These are phyloP conservation scores for Kuraishia floccosa DNA, from an alignment of 805 yeast genomes.

Conservation along the genomic window DNA sequence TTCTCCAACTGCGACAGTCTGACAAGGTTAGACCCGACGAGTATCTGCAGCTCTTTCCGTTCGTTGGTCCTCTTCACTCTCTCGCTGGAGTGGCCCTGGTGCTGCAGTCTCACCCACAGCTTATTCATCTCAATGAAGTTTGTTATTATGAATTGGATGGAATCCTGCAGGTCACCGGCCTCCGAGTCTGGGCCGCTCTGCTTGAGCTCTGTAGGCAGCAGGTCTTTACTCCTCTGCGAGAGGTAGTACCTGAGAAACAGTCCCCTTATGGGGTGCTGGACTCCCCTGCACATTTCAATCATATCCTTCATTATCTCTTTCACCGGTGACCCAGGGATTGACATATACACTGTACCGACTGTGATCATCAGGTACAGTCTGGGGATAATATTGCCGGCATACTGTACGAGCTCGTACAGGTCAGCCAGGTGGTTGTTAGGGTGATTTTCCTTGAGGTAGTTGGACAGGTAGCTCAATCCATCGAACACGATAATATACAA, in stretches of 20 bases:
- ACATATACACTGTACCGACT: slow-evolving; percentile 84
- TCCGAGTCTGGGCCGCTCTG: slow-evolving; percentile 12
- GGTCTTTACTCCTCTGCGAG: slow-evolving; percentile 69
- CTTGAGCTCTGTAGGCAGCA: slow-evolving; percentile 28
- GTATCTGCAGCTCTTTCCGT: slow-evolving; percentile 78
- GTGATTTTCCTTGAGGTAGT: slow-evolving; percentile 56
- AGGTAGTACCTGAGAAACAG: slow-evolving; percentile 82
- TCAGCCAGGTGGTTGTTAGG: slow-evolving; percentile 72
- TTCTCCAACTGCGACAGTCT: slow-evolving; percentile 78
- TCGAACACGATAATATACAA: slow-evolving; percentile 78
- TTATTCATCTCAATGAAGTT: slow-evolving; percentile 97
- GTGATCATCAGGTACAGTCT: slow-evolving; percentile 90
- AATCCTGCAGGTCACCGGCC: slow-evolving; percentile 41
- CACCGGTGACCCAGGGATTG: slow-evolving; percentile 65
- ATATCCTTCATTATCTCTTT: slow-evolving; percentile 86
- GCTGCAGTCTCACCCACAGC: slow-evolving; percentile 93
- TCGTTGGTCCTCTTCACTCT: slow-evolving; percentile 64
- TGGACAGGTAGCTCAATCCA: slow-evolving; percentile 58
- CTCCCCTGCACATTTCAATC: slow-evolving; percentile 97
- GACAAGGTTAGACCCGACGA: slow-evolving; percentile 89
- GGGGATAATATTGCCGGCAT: slow-evolving; percentile 89
- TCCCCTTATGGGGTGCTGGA: slow-evolving; percentile 91
- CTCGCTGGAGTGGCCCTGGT: slow-evolving; percentile 87
- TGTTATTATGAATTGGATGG: slow-evolving; percentile 68
- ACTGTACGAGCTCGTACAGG: slow-evolving; percentile 88